Evolutionary conservation across 371 early-diverging fungal genomes (phyloP).

Genomic region (Mucor velutinosus): DNA sequence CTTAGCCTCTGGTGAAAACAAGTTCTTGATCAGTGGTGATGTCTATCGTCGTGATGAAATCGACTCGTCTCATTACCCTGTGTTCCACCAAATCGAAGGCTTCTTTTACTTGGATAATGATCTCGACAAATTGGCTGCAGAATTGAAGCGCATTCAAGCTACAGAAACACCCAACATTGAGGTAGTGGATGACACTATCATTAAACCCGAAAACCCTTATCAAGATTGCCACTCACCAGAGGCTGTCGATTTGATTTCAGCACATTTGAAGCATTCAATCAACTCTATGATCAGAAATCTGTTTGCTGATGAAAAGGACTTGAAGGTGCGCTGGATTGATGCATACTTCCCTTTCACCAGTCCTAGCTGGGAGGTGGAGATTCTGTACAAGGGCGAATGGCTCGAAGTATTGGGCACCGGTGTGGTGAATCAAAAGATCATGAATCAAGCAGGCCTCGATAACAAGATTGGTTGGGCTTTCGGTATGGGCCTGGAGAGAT

Average conservation of each 20-base stretch:
- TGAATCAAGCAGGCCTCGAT: conserved; percentile 67
- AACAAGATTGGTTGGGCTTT: conserved; percentile 96
- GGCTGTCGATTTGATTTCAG: conserved; percentile 56
- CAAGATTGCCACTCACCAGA: conserved; percentile 59
- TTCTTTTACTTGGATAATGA: conserved; percentile 61
- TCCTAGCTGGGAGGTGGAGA: conserved; percentile 97
- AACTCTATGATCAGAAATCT: conserved; percentile 79
- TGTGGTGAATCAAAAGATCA: conserved; percentile 83
- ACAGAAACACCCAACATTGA: conserved; percentile 52
- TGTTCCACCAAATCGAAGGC: conserved; percentile 98
- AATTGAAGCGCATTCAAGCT: conserved; percentile 21
- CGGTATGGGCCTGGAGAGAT: conserved; percentile 95
- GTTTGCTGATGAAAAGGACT: conserved; percentile 64
- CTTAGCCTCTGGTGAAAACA: conserved; percentile 51
- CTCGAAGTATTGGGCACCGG: conserved; percentile 96
- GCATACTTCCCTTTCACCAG: conserved; percentile 96
- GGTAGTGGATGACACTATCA: conserved; percentile 57
- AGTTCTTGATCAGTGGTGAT: conserved; percentile 89
- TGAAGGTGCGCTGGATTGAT: conserved; percentile 94
- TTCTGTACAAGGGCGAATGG: conserved; percentile 92
- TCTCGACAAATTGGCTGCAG: conserved; percentile 19
- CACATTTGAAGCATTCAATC: conserved; percentile 78
- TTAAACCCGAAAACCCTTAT: conserved; percentile 59
- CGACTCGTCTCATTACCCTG: conserved; percentile 94
- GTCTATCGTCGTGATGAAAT: conserved; percentile 98